Evolutionary conservation across 331 rosid species (phyloP), one percentile per base, ranked within the genome.

Genomic region (Phaseolus coccineus): DNA sequence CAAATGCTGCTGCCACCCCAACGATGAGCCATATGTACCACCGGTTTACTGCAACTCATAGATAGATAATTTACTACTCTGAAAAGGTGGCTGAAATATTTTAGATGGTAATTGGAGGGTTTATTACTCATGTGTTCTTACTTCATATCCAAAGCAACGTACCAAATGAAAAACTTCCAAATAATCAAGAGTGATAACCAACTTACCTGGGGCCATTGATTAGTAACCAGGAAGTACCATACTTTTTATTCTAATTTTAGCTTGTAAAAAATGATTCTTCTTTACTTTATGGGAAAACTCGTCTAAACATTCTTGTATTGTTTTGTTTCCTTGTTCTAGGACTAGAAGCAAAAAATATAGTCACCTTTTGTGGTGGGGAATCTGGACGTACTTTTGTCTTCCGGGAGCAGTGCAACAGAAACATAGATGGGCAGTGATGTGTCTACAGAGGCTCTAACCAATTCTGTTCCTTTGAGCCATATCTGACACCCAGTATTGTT

Each of bases 1-100:
- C 37, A n/a, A 69, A 61, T 19, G 78, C 69, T 59, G 68, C 74
- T 44, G 79, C 85, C 19, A 82, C 53, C 50, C 57, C 69, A 58
- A 16, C 8, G 57, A 74, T 44, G 28, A 28, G 56, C 79, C 79
- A 74, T 58, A 15, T 75, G 46, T 64, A 72, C 77, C 77, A 72
- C 65, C 77, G 12, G 22, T 35, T 71, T 51, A 2, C 71, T 74
- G 79, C 25, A 48, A 46, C 27, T 3, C 52, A 64, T 2, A 51
- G 16, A 19, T 19, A 31, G 50, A 51, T 76, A 30, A 56, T 56
- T 78, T 77, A 2, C 25, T 13, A n/a, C 15, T 68, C 22, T 53
- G 9, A 15, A 77, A 64, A 35, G 2, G 33, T 16, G 42, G 6
- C 7, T 67, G 40, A 37, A 67, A 22, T 35, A 37, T 27, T 55